Percentiles rank a stretch among this genome's conserved stretches.
phyloP scores from a whole-genome alignment of 2,329 filamentous ascomycete genomes.

The Myriangium duriaei region DNA sequence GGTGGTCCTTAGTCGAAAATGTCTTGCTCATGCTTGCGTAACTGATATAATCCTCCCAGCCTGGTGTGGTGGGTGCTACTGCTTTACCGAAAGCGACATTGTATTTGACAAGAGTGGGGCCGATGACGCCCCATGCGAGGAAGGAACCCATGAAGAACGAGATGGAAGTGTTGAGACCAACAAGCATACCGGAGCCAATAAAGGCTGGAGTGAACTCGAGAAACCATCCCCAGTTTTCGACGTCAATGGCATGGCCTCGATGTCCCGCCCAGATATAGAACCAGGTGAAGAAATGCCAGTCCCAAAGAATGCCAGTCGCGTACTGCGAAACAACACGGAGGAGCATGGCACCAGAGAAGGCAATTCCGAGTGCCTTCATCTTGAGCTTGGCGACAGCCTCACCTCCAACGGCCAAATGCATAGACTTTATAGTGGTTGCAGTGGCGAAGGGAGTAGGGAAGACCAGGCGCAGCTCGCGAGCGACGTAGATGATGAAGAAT shows the following conservation, averaged over 20 bases:
- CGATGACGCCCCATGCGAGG: slow-evolving; percentile 44
- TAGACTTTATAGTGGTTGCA: slow-evolving; percentile 47
- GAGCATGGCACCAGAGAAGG: slow-evolving; percentile 37
- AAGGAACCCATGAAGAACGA: slow-evolving; percentile 45
- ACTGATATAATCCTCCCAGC: slow-evolving; percentile 32
- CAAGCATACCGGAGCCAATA: slow-evolving; percentile 46
- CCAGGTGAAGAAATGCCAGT: slow-evolving; percentile 25
- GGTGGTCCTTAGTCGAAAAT: slow-evolving; percentile 29
- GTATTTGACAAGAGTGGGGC: slow-evolving; percentile 41
- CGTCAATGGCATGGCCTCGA: slow-evolving; percentile 35
- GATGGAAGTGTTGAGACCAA: slow-evolving; percentile 44
- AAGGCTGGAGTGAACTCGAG: slow-evolving; percentile 49
- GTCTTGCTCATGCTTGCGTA: slow-evolving; percentile 28
- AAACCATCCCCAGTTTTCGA: slow-evolving; percentile 50
- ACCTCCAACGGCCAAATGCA: slow-evolving; percentile 43
- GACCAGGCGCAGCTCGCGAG: slow-evolving; percentile 44
- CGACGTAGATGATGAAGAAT: slow-evolving; percentile 53
- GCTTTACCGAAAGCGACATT: slow-evolving; percentile 33
- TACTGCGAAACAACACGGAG: slow-evolving; percentile 46
- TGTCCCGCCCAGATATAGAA: slow-evolving; percentile 34
- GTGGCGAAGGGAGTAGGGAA: slow-evolving; percentile 49
- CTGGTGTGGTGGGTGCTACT: slow-evolving; percentile 25
- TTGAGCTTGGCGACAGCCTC: slow-evolving; percentile 41
- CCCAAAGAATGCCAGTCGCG: slow-evolving; percentile 47
- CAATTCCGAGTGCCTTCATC: slow-evolving; percentile 40